These are phyloP conservation scores for Trematosphaeria pertusa DNA, from an alignment of 2,329 filamentous ascomycete species.

Conservation along the genomic window DNA sequence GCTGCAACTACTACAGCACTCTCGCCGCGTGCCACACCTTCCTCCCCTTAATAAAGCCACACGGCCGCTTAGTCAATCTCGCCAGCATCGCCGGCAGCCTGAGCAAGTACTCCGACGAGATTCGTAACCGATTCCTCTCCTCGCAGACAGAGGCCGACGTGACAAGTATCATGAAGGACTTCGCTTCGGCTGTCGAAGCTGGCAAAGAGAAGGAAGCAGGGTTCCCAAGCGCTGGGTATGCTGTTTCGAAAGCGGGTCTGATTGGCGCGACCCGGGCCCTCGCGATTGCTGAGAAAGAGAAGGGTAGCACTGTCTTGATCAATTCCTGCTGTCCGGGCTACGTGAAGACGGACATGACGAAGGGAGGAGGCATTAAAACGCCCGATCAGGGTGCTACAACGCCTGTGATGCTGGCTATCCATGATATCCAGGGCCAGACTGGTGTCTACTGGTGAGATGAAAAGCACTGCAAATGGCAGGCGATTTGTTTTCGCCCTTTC, in stretches of 20 bases:
- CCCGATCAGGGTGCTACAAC: constrained; percentile 55
- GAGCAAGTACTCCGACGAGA: constrained; percentile 54
- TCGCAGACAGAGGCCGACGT: constrained; percentile 53
- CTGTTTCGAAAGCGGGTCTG: constrained; percentile 55
- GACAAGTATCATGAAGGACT: constrained; percentile 58
- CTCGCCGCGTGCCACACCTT: constrained; percentile 54
- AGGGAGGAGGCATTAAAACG: constrained; percentile 48
- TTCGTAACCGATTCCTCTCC: constrained; percentile 53
- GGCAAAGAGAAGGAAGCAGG: constrained; percentile 56
- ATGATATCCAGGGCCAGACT: constrained; percentile 44
- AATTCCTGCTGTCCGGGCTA: constrained; percentile 55
- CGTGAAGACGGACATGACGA: constrained; percentile 58
- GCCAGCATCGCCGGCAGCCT: constrained; percentile 55
- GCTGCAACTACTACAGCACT: constrained; percentile 62
- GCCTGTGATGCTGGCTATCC: constrained; percentile 52
- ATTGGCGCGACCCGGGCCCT: constrained; percentile 52
- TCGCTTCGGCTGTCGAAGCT: constrained; percentile 54
- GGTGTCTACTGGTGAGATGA: constrained; percentile 52
- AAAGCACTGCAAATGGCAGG: constrained; percentile 30
- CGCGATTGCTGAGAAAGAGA: constrained; percentile 42
- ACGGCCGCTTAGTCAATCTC: constrained; percentile 57
- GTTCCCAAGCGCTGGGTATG: constrained; percentile 59
- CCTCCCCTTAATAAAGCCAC: constrained; percentile 54
- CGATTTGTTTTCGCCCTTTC: no score
- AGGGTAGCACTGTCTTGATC: constrained; percentile 43